phyloP scores from a whole-genome alignment of 2,329 filamentous ascomycete species.

The Drechslerella dactyloides region DNA sequence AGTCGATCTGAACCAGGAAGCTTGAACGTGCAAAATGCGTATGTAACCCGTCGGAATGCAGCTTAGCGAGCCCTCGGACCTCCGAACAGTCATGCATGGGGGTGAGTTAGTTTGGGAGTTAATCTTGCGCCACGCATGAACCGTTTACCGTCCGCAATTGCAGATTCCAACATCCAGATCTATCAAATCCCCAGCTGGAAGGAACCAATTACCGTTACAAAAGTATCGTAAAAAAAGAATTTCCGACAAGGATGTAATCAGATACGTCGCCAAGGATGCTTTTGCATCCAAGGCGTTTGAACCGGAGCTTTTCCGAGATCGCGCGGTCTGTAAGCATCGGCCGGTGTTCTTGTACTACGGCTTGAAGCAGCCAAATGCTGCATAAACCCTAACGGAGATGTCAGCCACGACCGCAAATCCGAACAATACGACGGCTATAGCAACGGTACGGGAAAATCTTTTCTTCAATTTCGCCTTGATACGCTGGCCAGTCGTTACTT shows the following conservation, averaged over 20 bases:
- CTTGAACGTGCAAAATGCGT: no score
- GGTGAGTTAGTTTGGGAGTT: not conserved
- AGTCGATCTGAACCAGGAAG: no score
- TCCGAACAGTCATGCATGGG: not conserved
- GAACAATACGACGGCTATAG: not conserved
- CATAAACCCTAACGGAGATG: conserved; percentile 23
- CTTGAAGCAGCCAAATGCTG: conserved; percentile 26
- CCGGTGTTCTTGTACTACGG: conserved; percentile 4
- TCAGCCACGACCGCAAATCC: conserved; percentile 2
- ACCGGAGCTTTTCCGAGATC: conserved; percentile 2
- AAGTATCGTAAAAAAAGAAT: conserved; percentile 11
- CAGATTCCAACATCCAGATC: not conserved
- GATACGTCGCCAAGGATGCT: conserved; percentile 11
- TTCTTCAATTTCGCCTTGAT: not conserved
- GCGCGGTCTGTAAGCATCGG: conserved; percentile 6
- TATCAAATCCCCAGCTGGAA: not conserved
- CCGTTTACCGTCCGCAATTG: not conserved
- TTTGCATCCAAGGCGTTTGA: not conserved
- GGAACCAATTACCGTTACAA: not conserved
- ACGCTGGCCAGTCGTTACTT: not conserved
- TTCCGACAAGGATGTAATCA: conserved; percentile 8
- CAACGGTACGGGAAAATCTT: not conserved
- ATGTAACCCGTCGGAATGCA: no score
- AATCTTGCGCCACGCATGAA: no score
- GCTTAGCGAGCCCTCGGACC: not conserved